Evolutionary conservation across 192 early-diverging fungal genomes (phyloP), one percentile per base, ranked within the genome.

Genomic region (Mortierella antarctica): DNA sequence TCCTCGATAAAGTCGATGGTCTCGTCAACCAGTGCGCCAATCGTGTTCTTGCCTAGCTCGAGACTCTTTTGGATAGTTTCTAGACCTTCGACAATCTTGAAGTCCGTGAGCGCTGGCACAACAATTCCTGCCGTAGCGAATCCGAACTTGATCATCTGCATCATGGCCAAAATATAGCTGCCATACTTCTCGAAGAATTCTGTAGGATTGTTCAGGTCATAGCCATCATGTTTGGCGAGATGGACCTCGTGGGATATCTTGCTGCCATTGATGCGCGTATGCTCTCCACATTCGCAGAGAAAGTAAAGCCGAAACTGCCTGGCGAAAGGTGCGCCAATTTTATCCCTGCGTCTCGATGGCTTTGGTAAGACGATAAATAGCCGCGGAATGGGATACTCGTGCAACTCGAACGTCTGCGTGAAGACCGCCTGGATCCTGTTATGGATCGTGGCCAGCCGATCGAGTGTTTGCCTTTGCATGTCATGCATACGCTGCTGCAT

Each of bases 141-240:
- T 8, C 67, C 74, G 13, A 53, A 51, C 66, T 58, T 55, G 18
- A 77, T 13, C 74, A 69, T 70, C 20, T 77, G 59, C 18, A 77
- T 12, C 20, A 70, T 18, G 5, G 60, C 65, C 14, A 70, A 20
- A 21, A 65, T 40, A 11, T 70, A 58, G 4, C 5, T 11, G 0
- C 74, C 74, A 18, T 70, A 77, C 44, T 64, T 48, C 9, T 41
- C 39, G 53, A 77, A 70, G 55, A 77, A 70, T 15, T 77, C 67
- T 40, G 46, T 53, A 4, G 60, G 74, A 8, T 50, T 51, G 4
- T 39, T 47, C n/a, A 70, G 23, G 39, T 74, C 65, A 40, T 69
- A 77, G 10, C 74, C 74, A 6, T 63, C 67, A 31, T 77, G 74
- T 20, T 69, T 64, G 3, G 67, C 67, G 11, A 77, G 15, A 64